Evolutionary conservation across 2,329 filamentous ascomycete species (phyloP).

Genomic region (Clarireedia hainanense): DNA sequence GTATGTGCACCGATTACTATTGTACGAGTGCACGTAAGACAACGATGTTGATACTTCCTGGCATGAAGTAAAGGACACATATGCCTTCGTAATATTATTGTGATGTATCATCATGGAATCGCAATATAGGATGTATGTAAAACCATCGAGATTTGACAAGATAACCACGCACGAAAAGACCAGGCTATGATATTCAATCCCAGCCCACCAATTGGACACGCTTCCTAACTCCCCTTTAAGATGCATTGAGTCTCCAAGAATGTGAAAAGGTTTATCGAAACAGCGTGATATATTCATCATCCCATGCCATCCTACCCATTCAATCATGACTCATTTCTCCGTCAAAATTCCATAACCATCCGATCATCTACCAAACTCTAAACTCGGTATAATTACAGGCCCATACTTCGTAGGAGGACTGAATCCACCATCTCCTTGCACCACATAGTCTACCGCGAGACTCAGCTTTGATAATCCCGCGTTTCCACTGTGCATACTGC

Average conservation of each 20-base stretch:
- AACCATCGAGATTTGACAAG: not conserved
- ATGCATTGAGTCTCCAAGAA: constrained; percentile 8
- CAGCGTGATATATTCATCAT: not conserved
- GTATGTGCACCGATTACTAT: too few relatives aligned
- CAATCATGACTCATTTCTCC: not conserved
- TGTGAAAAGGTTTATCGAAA: not conserved
- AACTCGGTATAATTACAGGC: constrained; percentile 85
- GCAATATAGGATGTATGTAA: not conserved
- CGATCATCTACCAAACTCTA: constrained; percentile 62
- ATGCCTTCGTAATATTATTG: too few relatives aligned
- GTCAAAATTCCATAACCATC: not conserved
- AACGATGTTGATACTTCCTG: too few relatives aligned
- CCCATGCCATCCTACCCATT: not conserved
- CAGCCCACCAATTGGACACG: not conserved
- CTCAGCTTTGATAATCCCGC: constrained; percentile 60
- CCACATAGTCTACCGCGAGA: constrained; percentile 91
- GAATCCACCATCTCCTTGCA: constrained; percentile 81
- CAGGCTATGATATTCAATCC: not conserved
- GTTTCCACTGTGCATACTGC: constrained; percentile 28
- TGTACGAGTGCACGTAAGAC: too few relatives aligned
- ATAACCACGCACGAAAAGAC: not conserved
- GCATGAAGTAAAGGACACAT: too few relatives aligned
- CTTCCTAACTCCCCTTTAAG: constrained; percentile 17
- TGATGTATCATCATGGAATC: not conserved
- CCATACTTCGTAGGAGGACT: constrained; percentile 88